These are phyloP conservation scores for Boletus pseudopeckii DNA, from an alignment of 768 basidiomycete species.

Conservation along the genomic window DNA sequence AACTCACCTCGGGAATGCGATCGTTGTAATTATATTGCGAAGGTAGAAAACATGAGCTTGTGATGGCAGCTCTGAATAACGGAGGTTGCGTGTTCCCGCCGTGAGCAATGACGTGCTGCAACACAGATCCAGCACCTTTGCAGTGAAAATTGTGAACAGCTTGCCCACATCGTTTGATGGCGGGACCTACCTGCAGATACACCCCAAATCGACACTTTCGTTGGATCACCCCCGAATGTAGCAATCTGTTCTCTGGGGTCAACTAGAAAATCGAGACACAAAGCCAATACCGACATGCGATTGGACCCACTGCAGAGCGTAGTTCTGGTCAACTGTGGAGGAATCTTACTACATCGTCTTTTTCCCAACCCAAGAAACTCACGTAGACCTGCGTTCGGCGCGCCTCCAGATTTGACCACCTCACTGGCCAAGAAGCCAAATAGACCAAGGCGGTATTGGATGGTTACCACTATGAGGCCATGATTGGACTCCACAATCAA, in stretches of 20 bases:
- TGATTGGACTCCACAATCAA: slow-evolving; percentile 1
- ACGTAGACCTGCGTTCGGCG: slow-evolving; percentile 6
- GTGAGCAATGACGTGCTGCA: slow-evolving; percentile 7
- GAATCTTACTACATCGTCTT: not conserved
- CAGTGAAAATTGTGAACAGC: not conserved
- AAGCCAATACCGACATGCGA: not conserved
- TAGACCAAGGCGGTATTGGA: slow-evolving; percentile 9
- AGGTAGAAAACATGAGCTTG: slow-evolving; percentile 5
- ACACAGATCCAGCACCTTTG: slow-evolving; percentile 5
- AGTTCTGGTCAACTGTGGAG: slow-evolving; percentile 2
- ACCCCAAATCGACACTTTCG: slow-evolving; percentile 7
- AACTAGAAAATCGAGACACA: not conserved
- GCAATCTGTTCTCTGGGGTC: not conserved
- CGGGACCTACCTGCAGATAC: slow-evolving; percentile 1
- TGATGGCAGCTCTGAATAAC: slow-evolving; percentile 4
- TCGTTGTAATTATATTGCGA: slow-evolving; percentile 7
- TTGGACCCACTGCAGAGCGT: slow-evolving; percentile 5
- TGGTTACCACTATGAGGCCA: slow-evolving; percentile 5
- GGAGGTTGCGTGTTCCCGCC: slow-evolving; percentile 5
- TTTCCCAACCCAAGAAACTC: not conserved
- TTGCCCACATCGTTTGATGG: not conserved
- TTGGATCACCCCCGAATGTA: slow-evolving; percentile 1
- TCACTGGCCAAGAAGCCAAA: slow-evolving; percentile 8
- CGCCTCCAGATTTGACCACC: not conserved
- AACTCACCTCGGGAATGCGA: not conserved